Conservation (phyloP, 2,329 filamentous ascomycete genomes). For the Neopestalotiopsis sp. region DNA sequence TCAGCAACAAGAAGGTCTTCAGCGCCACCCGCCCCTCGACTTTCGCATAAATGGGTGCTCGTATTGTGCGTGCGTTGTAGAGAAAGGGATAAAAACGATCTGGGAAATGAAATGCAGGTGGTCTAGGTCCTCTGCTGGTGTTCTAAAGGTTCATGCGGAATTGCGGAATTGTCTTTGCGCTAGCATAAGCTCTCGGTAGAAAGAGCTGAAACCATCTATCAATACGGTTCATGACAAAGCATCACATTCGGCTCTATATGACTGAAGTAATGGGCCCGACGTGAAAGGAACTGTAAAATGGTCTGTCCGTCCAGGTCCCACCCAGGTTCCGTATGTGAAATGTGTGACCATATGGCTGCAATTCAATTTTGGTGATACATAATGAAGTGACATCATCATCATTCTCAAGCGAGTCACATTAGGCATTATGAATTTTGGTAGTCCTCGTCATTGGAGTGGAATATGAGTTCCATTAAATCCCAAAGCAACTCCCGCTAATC, state of each 20-base stretch:
- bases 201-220: constrained; percentile 19
- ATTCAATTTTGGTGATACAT: no score
- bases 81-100: constrained; percentile 45
- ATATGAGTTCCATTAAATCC: neutral
- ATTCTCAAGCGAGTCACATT: no score
- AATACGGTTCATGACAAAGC: constrained; percentile 16
- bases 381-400: no score
- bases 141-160: constrained; percentile 34
- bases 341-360: no score
- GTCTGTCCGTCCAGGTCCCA: no score
- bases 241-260: neutral
- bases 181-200: constrained; percentile 24
- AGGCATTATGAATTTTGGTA: neutral
- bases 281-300: no score
- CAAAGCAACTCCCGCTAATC: neutral
- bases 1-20: constrained; percentile 88
- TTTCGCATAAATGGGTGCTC: constrained; percentile 82
- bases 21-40: constrained; percentile 91
- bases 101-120: constrained; percentile 41
- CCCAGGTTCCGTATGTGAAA: no score
- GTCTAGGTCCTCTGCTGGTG: constrained; percentile 57
- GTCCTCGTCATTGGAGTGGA: neutral
- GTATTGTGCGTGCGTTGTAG: constrained; percentile 40
- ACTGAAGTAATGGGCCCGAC: no score
- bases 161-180: constrained; percentile 26